A percentile compares a stretch with the other conserved stretches of the same genome.
Conservation (phyloP, 1,284 basidiomycete genomes). For the Pseudozyma pruni region DNA sequence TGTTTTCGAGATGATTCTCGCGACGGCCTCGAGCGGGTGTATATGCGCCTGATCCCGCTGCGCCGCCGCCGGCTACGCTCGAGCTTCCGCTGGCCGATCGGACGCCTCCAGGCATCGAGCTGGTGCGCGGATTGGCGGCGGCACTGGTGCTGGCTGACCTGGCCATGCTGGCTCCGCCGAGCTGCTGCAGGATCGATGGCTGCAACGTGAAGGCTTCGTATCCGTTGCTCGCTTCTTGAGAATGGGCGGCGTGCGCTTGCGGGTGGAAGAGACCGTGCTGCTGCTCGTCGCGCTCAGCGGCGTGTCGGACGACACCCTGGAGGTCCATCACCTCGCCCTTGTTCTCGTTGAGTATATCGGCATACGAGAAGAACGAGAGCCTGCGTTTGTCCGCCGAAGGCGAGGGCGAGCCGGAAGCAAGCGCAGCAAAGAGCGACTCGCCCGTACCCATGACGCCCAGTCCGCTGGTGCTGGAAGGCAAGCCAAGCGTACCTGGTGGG, state of each 20-base stretch:
- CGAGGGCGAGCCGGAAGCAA: conserved; percentile 42
- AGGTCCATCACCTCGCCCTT: conserved; percentile 57
- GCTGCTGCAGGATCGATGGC: conserved; percentile 48
- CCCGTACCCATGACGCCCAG: conserved; percentile 45
- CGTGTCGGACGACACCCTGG: conserved; percentile 45
- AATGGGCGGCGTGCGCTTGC: conserved; percentile 1
- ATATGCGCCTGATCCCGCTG: conserved; percentile 15
- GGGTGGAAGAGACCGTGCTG: conserved; percentile 39
- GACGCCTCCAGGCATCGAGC: conserved; percentile 1
- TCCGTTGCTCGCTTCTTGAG: conserved; percentile 10
- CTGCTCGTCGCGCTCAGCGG: conserved; percentile 46
- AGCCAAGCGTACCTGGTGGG: conserved; percentile 20
- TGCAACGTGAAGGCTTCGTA: conserved; percentile 32
- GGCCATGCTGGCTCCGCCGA: conserved; percentile 37
- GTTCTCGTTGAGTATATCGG: conserved; percentile 62
- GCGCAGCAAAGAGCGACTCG: conserved; percentile 35
- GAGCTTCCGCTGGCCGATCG: conserved; percentile 15
- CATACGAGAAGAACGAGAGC: conserved; percentile 63
- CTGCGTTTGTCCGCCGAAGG: conserved; percentile 54
- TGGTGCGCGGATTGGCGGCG: conserved; percentile 31
- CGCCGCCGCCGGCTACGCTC: neutral
- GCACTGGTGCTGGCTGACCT: conserved; percentile 41
- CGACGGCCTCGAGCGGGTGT: conserved; percentile 33
- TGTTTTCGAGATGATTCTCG: conserved; percentile 38
- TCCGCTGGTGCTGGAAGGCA: conserved; percentile 29